Percentiles rank a stretch among this genome's conserved stretches.
Conservation (phyloP, 2,329 filamentous ascomycete species). For the Dactylonectria macrodidyma region DNA sequence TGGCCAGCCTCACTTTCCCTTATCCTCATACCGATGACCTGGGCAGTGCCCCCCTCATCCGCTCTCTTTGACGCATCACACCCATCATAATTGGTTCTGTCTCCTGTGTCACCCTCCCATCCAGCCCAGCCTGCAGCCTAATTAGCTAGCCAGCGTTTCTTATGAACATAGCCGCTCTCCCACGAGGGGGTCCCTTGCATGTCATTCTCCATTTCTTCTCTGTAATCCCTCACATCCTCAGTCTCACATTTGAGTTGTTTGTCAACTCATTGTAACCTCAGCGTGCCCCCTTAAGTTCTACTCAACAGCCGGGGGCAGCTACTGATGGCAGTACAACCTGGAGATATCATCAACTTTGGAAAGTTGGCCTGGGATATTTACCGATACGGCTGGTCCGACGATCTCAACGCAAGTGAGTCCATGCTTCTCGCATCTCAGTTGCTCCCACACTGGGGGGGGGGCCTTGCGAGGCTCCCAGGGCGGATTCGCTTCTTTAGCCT, state of each 20-base stretch:
- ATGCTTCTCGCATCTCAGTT: slow-evolving; percentile 11
- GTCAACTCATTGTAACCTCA: not conserved
- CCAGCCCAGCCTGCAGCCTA: slow-evolving; percentile 19
- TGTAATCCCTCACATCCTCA: slow-evolving; percentile 17
- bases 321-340: slow-evolving; percentile 49
- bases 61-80: slow-evolving; percentile 27
- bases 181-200: slow-evolving; percentile 25
- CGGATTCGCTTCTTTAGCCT: slow-evolving; percentile 14
- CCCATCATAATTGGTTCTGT: slow-evolving; percentile 16
- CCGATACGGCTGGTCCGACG: slow-evolving; percentile 50
- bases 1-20: slow-evolving; percentile 30
- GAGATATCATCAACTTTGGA: slow-evolving; percentile 52
- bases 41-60: slow-evolving; percentile 20
- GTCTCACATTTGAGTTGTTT: not conserved
- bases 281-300: slow-evolving; percentile 7
- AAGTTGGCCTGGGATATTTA: slow-evolving; percentile 53
- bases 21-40: slow-evolving; percentile 6
- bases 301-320: slow-evolving; percentile 23
- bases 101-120: slow-evolving; percentile 16
- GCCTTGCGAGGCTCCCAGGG: slow-evolving; percentile 36
- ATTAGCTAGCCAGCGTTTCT: slow-evolving; percentile 14
- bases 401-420: slow-evolving; percentile 53
- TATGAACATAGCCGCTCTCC: slow-evolving; percentile 31
- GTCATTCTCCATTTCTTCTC: slow-evolving; percentile 18
- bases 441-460: slow-evolving; percentile 12